Percentiles rank a stretch among this genome's conserved stretches.
Evolutionary conservation across 495 filamentous ascomycete genomes (phyloP).

Genomic region (Neurospora hispaniola): DNA sequence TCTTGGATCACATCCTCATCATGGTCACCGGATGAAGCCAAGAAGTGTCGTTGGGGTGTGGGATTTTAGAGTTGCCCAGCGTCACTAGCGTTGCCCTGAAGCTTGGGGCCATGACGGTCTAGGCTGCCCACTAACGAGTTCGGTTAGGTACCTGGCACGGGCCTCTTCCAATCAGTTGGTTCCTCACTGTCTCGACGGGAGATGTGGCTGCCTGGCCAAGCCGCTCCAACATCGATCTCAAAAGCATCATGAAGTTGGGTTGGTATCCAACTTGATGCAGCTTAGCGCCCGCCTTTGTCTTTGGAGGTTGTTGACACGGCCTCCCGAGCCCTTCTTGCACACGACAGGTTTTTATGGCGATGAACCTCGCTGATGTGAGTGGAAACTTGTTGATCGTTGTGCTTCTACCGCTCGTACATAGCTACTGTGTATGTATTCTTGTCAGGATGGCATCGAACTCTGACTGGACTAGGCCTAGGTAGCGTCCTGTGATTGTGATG

Average conservation of each 20-base stretch:
- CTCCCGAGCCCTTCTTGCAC: not conserved
- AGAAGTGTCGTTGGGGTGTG: not conserved
- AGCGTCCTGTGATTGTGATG: not conserved
- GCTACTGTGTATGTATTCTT: not conserved
- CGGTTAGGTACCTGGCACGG: not conserved
- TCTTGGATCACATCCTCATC: not conserved
- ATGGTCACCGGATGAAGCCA: not conserved
- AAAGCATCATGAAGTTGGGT: not conserved
- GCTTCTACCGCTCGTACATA: not conserved
- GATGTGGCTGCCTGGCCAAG: not conserved
- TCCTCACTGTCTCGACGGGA: not conserved
- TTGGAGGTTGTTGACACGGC: not conserved
- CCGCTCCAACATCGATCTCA: not conserved
- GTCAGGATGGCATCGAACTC: not conserved
- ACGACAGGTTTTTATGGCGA: not conserved
- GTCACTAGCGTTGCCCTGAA: not conserved
- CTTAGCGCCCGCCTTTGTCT: not conserved
- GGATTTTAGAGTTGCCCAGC: not conserved
- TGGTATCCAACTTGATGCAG: not conserved
- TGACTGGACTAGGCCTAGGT: not conserved
- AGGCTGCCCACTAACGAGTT: not conserved
- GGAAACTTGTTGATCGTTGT: not conserved
- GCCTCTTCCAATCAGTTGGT: not conserved
- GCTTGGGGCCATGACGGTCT: not conserved
- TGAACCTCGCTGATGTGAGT: not conserved